phyloP scores from a whole-genome alignment of 208 protist genomes.

The Acanthamoeba rhysodes region DNA sequence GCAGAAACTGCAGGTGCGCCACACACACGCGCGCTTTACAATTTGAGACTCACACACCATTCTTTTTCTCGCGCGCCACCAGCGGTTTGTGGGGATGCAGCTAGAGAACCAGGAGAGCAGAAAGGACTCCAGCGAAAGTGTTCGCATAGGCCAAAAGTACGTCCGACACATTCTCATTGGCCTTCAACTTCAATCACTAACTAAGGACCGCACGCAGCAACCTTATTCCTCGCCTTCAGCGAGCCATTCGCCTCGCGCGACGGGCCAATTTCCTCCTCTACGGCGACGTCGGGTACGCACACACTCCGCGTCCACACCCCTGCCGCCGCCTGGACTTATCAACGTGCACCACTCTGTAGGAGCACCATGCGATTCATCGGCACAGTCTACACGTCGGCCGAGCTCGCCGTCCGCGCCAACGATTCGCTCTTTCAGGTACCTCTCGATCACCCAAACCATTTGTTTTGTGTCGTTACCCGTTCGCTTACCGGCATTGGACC shows the following conservation, averaged over 20 bases:
- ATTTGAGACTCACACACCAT: background rate
- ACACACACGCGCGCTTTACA: too few relatives aligned
- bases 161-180: background rate
- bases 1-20: conserved; percentile 18
- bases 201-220: background rate
- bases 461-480: background rate
- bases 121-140: background rate
- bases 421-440: conserved; percentile 50
- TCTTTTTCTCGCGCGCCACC: background rate
- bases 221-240: conserved; percentile 2
- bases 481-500: background rate
- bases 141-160: background rate
- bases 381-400: conserved; percentile 53
- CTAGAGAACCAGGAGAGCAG: background rate
- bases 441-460: background rate
- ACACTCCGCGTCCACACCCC: background rate
- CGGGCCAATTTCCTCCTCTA: conserved; percentile 41
- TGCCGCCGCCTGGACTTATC: background rate
- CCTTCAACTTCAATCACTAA: background rate
- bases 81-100: conserved; percentile 9
- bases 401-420: conserved; percentile 61
- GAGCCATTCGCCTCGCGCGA: background rate
- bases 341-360: background rate
- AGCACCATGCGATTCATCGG: conserved; percentile 51
- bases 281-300: conserved; percentile 10